Evolutionary conservation across 495 filamentous ascomycete genomes (phyloP).

Genomic region (Trichocladium uniseriatum): DNA sequence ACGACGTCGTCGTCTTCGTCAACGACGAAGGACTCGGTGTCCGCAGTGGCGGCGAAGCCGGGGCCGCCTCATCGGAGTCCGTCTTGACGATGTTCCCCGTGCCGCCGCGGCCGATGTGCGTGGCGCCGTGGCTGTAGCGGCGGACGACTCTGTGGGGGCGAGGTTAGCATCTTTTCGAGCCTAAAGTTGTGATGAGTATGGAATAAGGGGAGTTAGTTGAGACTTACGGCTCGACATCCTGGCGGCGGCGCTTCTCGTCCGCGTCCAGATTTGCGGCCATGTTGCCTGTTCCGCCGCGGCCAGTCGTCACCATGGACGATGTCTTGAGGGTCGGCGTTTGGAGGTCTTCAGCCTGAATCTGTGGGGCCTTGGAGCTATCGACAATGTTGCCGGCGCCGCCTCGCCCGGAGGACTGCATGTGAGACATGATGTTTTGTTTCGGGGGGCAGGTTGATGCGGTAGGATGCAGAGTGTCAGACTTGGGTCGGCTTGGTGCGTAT

Average conservation of each 20-base stretch:
- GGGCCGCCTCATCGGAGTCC: conserved; percentile 25
- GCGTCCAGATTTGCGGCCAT: conserved; percentile 62
- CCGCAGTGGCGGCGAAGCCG: background rate
- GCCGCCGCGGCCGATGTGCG: conserved; percentile 47
- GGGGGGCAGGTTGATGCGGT: background rate
- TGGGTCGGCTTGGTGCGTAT: background rate
- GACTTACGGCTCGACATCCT: conserved; percentile 63
- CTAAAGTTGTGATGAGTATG: background rate
- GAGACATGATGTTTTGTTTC: conserved; percentile 18
- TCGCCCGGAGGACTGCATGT: conserved; percentile 40
- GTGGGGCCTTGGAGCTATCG: conserved; percentile 42
- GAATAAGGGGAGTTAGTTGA: background rate
- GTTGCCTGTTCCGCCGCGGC: conserved; percentile 55
- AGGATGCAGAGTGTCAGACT: too few relatives aligned
- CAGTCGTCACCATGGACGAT: conserved; percentile 72
- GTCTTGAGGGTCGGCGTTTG: conserved; percentile 76
- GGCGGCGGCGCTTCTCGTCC: conserved; percentile 60
- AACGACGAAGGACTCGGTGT: background rate
- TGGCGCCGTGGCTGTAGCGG: conserved; percentile 27
- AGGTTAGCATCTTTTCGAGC: too few relatives aligned
- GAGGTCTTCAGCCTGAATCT: conserved; percentile 49
- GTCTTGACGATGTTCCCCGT: conserved; percentile 46
- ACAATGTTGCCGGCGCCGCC: conserved; percentile 68
- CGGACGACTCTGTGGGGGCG: conserved; percentile 28
- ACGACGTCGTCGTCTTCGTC: background rate